Conservation (phyloP, 495 filamentous ascomycete species). For the Penicillium steckii region DNA sequence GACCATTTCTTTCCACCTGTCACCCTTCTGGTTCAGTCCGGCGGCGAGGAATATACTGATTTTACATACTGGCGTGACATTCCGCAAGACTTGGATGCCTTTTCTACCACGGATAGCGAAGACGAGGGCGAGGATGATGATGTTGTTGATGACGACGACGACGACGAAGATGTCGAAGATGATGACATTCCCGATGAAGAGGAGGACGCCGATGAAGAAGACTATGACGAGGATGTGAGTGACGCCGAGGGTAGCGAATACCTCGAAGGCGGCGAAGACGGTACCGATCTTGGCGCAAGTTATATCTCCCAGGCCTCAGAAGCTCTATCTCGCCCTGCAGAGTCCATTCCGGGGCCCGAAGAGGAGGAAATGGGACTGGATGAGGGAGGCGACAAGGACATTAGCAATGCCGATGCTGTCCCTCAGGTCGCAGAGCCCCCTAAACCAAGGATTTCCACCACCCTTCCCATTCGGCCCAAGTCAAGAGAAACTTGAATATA, state of each 20-base stretch:
- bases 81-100: conserved; percentile 72
- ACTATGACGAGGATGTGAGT: conserved; percentile 36
- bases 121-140: conserved; percentile 47
- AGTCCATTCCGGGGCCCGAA: conserved; percentile 38
- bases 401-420: conserved; percentile 5
- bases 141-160: conserved; percentile 39
- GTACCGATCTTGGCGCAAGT: conserved; percentile 52
- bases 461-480: conserved; percentile 26
- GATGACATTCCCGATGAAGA: conserved; percentile 43
- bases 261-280: conserved; percentile 42
- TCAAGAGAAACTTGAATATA: conserved; percentile 15
- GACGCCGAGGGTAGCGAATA: conserved; percentile 44
- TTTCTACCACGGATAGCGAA: conserved; percentile 73
- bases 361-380: conserved; percentile 19
- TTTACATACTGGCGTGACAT: conserved; percentile 85
- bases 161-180: conserved; percentile 38
- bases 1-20: conserved; percentile 96
- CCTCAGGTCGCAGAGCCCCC: not conserved
- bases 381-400: conserved; percentile 17
- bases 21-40: conserved; percentile 69
- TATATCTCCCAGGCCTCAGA: conserved; percentile 58
- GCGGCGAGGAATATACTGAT: conserved; percentile 84
- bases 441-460: conserved; percentile 4
- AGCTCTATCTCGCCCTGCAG: conserved; percentile 46
- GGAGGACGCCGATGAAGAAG: conserved; percentile 41